phyloP scores from a whole-genome alignment of 179 eudicot species.

The Camellia oleifera region DNA sequence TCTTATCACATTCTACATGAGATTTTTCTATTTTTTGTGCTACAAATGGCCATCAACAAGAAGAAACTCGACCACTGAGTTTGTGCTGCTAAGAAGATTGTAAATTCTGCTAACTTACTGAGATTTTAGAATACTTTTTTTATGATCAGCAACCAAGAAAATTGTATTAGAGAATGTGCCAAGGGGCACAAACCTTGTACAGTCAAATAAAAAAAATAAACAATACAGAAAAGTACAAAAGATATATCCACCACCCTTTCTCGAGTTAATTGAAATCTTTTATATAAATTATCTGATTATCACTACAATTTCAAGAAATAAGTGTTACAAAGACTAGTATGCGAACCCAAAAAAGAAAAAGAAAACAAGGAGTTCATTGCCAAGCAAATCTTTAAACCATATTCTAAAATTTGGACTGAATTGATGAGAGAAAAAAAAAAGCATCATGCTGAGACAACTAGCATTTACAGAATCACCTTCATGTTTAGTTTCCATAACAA shows the following conservation, averaged over 20 bases:
- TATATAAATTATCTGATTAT: not conserved
- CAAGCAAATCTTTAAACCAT: not conserved
- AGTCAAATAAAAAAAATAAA: too few species aligned
- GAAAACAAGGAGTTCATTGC: not conserved
- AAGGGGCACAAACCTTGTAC: too few species aligned
- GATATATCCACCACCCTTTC: not conserved
- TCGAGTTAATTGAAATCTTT: not conserved
- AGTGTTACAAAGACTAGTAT: conserved; percentile 1
- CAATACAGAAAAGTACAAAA: too few species aligned
- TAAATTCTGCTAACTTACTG: not conserved
- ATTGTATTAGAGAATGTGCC: too few species aligned
- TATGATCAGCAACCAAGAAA: too few species aligned
- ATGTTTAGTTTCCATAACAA: conserved; percentile 42
- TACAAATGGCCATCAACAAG: not conserved
- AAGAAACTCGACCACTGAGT: not conserved
- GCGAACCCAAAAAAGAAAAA: not conserved
- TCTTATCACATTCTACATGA: not conserved
- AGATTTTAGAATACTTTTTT: not conserved
- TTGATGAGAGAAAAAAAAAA: not conserved
- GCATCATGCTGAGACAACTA: not conserved
- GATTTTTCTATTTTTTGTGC: not conserved
- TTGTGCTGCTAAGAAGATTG: not conserved
- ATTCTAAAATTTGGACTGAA: not conserved
- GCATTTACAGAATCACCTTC: conserved; percentile 44
- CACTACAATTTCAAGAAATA: not conserved